Percentiles rank a stretch among this genome's conserved stretches.
Conservation (phyloP, 2,329 filamentous ascomycete genomes). For the Colletotrichum costaricense region DNA sequence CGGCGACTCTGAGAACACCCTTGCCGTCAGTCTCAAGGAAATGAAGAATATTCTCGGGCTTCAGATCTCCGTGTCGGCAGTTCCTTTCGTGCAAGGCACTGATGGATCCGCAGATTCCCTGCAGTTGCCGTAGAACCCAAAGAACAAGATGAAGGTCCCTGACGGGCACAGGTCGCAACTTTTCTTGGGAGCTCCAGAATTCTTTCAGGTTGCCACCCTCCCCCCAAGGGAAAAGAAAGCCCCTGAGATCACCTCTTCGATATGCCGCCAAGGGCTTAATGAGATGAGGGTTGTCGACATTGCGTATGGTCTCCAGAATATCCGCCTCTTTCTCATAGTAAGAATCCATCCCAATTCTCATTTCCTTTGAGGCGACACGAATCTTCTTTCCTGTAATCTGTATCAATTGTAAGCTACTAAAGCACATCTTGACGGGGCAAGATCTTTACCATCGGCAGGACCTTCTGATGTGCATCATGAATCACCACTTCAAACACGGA, state of each 20-base stretch:
- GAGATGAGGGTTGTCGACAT: neutral
- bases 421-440: neutral
- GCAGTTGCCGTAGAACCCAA: neutral
- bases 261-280: neutral
- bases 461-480: neutral
- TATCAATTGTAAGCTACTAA: neutral
- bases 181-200: neutral
- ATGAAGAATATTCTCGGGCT: neutral
- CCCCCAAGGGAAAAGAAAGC: neutral
- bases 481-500: neutral
- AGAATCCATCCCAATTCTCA: neutral
- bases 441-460: neutral
- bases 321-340: neutral
- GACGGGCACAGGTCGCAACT: neutral
- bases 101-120: neutral
- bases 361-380: neutral
- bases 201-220: neutral
- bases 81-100: neutral
- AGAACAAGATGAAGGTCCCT: neutral
- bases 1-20: neutral
- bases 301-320: neutral
- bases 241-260: neutral
- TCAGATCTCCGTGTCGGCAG: constrained; percentile 1
- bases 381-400: neutral
- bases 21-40: neutral